Evolutionary conservation across 768 basidiomycete species (phyloP), one percentile per base, ranked within the genome.

Genomic region (Xanthoconium purpureum): DNA sequence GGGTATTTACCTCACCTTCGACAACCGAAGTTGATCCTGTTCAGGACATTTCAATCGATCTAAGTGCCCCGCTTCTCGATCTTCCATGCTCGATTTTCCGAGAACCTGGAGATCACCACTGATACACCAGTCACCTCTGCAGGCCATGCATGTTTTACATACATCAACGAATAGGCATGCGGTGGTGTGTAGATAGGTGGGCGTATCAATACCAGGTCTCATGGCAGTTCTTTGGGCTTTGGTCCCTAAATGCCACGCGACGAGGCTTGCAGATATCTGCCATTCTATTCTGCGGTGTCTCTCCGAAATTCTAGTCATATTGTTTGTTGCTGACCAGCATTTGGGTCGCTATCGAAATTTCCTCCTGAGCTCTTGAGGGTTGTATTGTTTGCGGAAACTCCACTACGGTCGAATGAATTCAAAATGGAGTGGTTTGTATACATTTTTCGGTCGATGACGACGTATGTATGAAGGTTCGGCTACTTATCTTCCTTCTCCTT

Each of bases 151-250:
- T 4, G 24, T 24, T 24, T 24, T 24, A 24, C 24, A 24, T 24
- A 24, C 24, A 24, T 24, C 24, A 24, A 24, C 24, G 24, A 38
- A 9, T 35, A 28, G n/a, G 6, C 13, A 35, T 17, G 47, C 12
- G 45, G 8, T 15, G 12, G 24, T 3, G 3, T 39, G 17, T 47
- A 68, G 61, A 43, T 56, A 64, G 50, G 67, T 78, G 17, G 64
- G 69, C 9, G 74, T 80, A 64, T 71, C 79, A 69, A 24, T 24
- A 24, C 4, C 24, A 24, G 66, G 30, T 17, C 47, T 75, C n/a
- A 74, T 77, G 72, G 63, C 72, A 17, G 50, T 63, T 13, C 42
- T 77, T 18, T 80, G 79, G 78, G 64, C 63, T 18, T 55, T 74
- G 29, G 71, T 79, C 17, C 73, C 75, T 7, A 71, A 67, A 48